Evolutionary conservation across 805 yeast species (phyloP), one percentile per base, ranked within the genome.

Genomic region (Candida insectorum): DNA sequence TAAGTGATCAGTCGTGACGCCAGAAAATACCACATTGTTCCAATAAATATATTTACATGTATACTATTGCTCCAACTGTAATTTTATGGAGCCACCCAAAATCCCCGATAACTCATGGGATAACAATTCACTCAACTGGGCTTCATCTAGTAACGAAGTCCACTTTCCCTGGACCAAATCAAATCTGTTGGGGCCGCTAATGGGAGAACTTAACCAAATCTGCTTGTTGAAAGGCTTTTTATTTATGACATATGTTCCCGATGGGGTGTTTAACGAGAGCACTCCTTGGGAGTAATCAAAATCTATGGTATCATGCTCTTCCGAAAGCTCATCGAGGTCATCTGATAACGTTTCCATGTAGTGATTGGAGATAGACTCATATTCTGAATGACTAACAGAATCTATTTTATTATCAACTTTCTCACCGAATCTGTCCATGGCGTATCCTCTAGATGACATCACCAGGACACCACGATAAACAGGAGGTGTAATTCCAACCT

Each of bases 171-270:
- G 71, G 26, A 83, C 69, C 41, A 73, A 75, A 55, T 93, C 97
- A 39, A 53, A 60, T 36, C 71, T 50, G 52, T 88, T 87, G 5
- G 98, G 98, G 0, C 98, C 98, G 6, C 94, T 83, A 3, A 87
- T 52, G 0, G 99, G 99, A 27, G 95, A 84, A 39, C 94, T 78
- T 33, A 91, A 70, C 99, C 99, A 93, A 19, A 93, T 82, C 57
- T 93, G 99, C 60, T 85, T 83, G 61, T 88, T 93, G 3, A 98
- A 97, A 1, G 98, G 98, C 60, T 93, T 97, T 53, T 88, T 91
- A 65, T 93, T 93, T 52, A 93, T 81, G 18, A 93, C 95, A 54
- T 93, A 93, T 0, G 89, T 75, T 2, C 97, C 97, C 12, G 68
- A 65, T 1, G 79, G 74, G 12, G 85, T 48, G 5, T 69, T 75